Base-by-base conservation (phyloP, 192 early-diverging fungal genomes). In the Coemansia erecta region DNA sequence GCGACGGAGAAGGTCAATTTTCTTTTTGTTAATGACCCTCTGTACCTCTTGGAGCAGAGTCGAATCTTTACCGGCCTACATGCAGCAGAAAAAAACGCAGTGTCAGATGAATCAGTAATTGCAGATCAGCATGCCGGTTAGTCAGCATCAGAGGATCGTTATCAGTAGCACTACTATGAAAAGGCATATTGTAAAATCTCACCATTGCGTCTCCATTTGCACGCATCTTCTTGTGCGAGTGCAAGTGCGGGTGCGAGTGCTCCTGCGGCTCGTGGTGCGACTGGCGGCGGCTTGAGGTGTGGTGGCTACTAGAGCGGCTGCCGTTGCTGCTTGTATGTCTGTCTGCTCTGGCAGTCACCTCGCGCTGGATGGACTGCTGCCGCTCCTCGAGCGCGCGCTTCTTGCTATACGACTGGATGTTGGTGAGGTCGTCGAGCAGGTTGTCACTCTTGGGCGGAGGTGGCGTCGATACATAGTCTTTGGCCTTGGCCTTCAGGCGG, bases 1-100 rank as follows among this genome's bases (percentile, higher is more conserved):
- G 39, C 68, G 49, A 35, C 73, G 73, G 8, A 70, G 56, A 43
- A 70, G 46, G 56, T 77, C 73, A 8, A 77, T 63, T 31, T 66
- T 57, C 60, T 77, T 77, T 31, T 77, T 77, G 11, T 63, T 28
- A 39, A 77, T 44, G 14, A 70, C 37, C 40, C 49, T 63, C 53
- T 66, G 60, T 28, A 77, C 64, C 41, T 66, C 63, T 46, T 63
- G 73, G 26, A 77, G 51, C 60, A 77, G 56, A 3, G 48, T 56
- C 17, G 66, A 68, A 59, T 66, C 70, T 41, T 39, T 33, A 24
- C 40, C 22, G 7, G 42, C 67, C 73, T 77, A 77, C 22, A 47
- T 13, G 12, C 4, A 53, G 24, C 4, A 41, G 41, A 60, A 26
- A 55, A 14, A 54, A 39, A 55, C 46, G 51, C 24, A 47, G 41